phyloP scores from a whole-genome alignment of 352 stramenopile species.

The Phytophthora tubulina region DNA sequence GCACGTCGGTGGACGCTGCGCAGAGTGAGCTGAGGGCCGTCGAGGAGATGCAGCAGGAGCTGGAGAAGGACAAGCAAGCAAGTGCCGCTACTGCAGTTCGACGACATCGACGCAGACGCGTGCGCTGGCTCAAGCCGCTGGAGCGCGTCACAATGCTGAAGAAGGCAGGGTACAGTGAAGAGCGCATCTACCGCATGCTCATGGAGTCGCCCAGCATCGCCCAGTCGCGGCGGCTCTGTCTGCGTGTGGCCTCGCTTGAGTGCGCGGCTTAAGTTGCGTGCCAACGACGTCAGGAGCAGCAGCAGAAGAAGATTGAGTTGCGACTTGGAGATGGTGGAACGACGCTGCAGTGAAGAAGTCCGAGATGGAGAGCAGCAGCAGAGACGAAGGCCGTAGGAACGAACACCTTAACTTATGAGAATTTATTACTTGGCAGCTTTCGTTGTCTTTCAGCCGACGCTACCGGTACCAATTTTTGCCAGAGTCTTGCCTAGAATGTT shows the following conservation, averaged over 20 bases:
- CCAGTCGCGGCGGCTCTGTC: slow-evolving; percentile 45
- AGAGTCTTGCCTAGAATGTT: too few relatives aligned
- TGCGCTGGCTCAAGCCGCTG: background rate
- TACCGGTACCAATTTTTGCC: too few relatives aligned
- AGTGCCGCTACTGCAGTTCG: background rate
- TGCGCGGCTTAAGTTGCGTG: slow-evolving; percentile 27
- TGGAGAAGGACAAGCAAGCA: background rate
- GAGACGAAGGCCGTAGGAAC: background rate
- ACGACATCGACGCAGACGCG: slow-evolving; percentile 12
- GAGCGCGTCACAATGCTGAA: slow-evolving; percentile 55
- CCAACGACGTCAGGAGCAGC: background rate
- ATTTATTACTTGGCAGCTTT: background rate
- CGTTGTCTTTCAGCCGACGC: background rate
- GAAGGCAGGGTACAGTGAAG: slow-evolving; percentile 58
- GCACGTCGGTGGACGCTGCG: slow-evolving; percentile 34
- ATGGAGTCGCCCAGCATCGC: slow-evolving; percentile 64
- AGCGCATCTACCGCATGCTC: slow-evolving; percentile 66
- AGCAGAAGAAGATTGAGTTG: background rate
- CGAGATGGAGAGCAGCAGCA: background rate
- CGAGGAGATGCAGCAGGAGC: background rate
- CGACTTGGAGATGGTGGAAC: background rate
- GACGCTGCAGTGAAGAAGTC: background rate
- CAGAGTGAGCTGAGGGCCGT: too few relatives aligned
- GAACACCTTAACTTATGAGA: slow-evolving; percentile 20
- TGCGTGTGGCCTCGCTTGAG: slow-evolving; percentile 12